These are phyloP conservation scores for Apophysomyces trapeziformis DNA, from an alignment of 371 early-diverging fungal genomes.

Conservation along the genomic window DNA sequence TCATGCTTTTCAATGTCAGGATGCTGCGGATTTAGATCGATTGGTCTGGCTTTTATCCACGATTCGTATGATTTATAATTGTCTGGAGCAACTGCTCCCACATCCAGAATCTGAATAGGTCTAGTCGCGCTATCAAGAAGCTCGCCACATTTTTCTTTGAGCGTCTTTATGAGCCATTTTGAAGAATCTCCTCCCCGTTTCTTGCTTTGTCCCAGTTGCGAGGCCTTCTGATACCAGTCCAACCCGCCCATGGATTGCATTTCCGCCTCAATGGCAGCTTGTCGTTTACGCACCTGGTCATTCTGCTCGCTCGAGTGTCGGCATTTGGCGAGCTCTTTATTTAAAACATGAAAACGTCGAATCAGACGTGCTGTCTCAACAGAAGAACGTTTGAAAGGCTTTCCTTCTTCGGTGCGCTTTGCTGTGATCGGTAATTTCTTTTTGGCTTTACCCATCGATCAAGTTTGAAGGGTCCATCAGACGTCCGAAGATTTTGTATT, in stretches of 20 bases:
- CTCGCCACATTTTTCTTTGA: slow-evolving; percentile 31
- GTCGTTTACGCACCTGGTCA: slow-evolving; percentile 24
- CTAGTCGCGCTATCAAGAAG: slow-evolving; percentile 17
- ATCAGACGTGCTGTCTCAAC: slow-evolving; percentile 69
- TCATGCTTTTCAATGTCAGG: slow-evolving; percentile 75
- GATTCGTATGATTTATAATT: slow-evolving; percentile 71
- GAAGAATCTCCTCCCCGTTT: slow-evolving; percentile 83
- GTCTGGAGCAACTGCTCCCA: slow-evolving; percentile 83
- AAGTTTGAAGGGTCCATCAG: too few relatives aligned
- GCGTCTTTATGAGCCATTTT: slow-evolving; percentile 74
- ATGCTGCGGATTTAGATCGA: slow-evolving; percentile 89
- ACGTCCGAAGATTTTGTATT: too few relatives aligned
- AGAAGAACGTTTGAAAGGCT: slow-evolving; percentile 45
- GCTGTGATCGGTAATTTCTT: background rate
- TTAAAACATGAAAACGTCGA: slow-evolving; percentile 74
- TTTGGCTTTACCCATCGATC: background rate
- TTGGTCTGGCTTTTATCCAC: slow-evolving; percentile 75
- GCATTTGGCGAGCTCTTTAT: slow-evolving; percentile 69
- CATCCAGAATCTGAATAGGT: slow-evolving; percentile 73
- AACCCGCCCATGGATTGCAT: slow-evolving; percentile 87
- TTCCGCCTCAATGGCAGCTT: slow-evolving; percentile 55
- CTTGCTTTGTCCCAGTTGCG: slow-evolving; percentile 82
- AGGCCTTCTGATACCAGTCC: slow-evolving; percentile 87
- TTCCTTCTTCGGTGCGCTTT: background rate
- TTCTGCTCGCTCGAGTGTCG: slow-evolving; percentile 15